These are phyloP conservation scores for Trichoderma sp. DNA, from an alignment of 2,329 filamentous ascomycete genomes.

Conservation along the genomic window DNA sequence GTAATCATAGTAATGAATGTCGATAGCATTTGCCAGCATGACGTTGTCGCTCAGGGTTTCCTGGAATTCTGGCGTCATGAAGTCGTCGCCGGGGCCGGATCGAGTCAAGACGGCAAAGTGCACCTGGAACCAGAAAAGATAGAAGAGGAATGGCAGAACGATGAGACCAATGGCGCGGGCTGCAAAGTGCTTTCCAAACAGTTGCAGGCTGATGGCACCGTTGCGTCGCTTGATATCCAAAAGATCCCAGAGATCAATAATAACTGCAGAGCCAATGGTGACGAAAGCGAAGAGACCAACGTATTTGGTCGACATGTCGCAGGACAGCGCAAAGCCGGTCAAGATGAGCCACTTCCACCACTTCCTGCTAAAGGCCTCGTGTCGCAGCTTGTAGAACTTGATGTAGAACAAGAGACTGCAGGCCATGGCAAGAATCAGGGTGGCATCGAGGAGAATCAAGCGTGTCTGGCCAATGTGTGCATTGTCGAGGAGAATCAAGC, in stretches of 20 bases:
- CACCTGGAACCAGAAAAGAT: constrained; percentile 99
- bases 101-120: constrained; percentile 87
- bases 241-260: constrained; percentile 93
- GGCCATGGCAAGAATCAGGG: constrained; percentile 93
- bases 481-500: constrained; percentile 91
- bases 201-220: constrained; percentile 74
- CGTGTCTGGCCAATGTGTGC: constrained; percentile 96
- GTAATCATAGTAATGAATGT: constrained; percentile 85
- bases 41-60: constrained; percentile 93
- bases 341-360: constrained; percentile 99
- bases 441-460: constrained; percentile 91
- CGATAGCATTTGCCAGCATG: constrained; percentile 83
- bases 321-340: constrained; percentile 91
- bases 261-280: constrained; percentile 90
- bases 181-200: constrained; percentile 86
- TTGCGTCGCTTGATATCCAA: constrained; percentile 83
- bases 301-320: constrained; percentile 98
- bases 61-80: constrained; percentile 98
- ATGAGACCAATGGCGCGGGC: constrained; percentile 87
- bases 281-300: constrained; percentile 96
- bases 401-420: constrained; percentile 92
- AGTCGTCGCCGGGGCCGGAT: constrained; percentile 94
- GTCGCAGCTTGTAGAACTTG: constrained; percentile 94
- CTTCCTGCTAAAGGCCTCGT: constrained; percentile 86
- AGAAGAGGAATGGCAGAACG: constrained; percentile 92